Base-by-base conservation (phyloP, 1,284 basidiomycete species). In the Violaceomyces palustris region DNA sequence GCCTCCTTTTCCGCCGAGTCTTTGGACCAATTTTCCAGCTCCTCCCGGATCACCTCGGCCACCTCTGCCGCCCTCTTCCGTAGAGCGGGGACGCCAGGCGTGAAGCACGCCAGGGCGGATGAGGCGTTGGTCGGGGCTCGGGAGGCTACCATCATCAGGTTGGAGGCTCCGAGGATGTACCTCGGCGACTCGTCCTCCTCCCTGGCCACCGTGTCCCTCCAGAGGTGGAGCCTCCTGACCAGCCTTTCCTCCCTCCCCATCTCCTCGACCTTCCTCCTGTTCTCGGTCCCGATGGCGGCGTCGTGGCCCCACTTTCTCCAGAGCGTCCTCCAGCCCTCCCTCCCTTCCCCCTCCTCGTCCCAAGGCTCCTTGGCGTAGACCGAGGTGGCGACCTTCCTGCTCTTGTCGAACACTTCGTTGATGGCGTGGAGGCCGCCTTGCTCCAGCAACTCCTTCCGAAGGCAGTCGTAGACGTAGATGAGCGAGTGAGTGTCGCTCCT, bases 401-500 rank as follows among this genome's bases (percentile, higher is more conserved):
- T 61, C 6, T 64, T 43, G 3, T 38, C 38, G 45, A 73, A 71
- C 6, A 73, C 69, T 12, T 66, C 42, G 1, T 34, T 29, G 18
- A 73, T 45, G 56, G 74, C 57, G 54, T 67, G 24, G 83, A 83
- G 19, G 3, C 64, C 64, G 9, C 60, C 62, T 2, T 41, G 27
- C 31, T 48, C 52, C 34, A 89, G 77, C 3, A 97, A 83, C 1
- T 86, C 86, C 67, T 87, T 85, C 6, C 89, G 85, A n/a, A 97
- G 80, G 56, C 83, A 82, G 75, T 97, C 91, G 75, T 93, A 97
- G 63, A 97, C 84, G 75, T 83, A 90, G 17, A 97, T 78, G 2
- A 98, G 80, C 75, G 87, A 94, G 74, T 98, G 93, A 0, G 93
- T 98, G 74, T 98, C 93, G 4, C 88, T 87, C 17, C 91, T 84